Evolutionary conservation across 75 land plant genomes (phyloP).

Genomic region (Pinus taeda): DNA sequence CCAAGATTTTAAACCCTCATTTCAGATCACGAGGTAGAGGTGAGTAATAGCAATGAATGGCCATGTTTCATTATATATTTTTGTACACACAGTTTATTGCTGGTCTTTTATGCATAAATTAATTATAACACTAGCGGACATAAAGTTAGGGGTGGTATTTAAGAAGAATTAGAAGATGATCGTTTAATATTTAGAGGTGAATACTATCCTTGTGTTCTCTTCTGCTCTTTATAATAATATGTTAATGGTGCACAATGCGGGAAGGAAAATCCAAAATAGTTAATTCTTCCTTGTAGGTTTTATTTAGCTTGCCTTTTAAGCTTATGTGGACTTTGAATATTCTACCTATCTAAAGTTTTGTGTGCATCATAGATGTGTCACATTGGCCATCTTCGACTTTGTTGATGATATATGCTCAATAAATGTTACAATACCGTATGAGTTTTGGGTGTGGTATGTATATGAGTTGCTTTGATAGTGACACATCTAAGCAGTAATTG

Average conservation of each 20-base stretch:
- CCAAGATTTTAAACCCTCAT: no score
- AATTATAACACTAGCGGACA: conserved; percentile 66
- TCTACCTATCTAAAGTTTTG: background rate
- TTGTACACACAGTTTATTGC: background rate
- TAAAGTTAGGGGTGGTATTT: conserved; percentile 79
- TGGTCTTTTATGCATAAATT: conserved; percentile 54
- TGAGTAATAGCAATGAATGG: conserved; percentile 15
- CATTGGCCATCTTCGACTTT: no score
- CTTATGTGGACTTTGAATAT: background rate
- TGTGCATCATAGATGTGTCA: no score
- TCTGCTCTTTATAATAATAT: background rate
- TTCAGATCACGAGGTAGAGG: no score
- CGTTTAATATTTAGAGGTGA: conserved; percentile 85
- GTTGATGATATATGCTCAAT: no score
- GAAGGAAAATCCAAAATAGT: background rate
- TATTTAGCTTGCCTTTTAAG: background rate
- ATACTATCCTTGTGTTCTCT: background rate
- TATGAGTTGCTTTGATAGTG: no score
- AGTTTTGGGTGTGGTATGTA: no score
- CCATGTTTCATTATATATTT: background rate
- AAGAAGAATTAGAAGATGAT: conserved; percentile 74
- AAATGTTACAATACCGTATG: no score
- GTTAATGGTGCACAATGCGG: background rate
- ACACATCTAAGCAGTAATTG: no score
- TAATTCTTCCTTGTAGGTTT: background rate